Evolutionary conservation across 2,329 filamentous ascomycete genomes (phyloP).

Genomic region (Penicillium sclerotiorum): DNA sequence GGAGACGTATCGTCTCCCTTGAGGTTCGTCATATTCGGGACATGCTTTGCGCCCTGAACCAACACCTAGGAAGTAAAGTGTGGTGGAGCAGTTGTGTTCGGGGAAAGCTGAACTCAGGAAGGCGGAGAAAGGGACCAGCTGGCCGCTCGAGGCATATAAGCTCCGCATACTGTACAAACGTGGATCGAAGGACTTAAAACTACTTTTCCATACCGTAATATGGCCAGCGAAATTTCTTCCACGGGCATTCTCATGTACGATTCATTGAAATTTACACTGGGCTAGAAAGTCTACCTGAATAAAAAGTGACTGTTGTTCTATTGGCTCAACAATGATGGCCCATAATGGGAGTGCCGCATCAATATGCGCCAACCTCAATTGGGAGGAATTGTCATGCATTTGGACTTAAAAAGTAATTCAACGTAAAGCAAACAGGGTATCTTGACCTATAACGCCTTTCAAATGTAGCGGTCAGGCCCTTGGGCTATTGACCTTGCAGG

Average conservation of each 20-base stretch:
- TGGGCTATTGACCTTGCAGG: slow-evolving; percentile 7
- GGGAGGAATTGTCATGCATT: background rate
- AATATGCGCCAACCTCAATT: background rate
- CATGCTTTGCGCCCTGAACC: slow-evolving; percentile 34
- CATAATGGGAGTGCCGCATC: background rate
- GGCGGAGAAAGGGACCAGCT: slow-evolving; percentile 24
- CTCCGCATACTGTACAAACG: background rate
- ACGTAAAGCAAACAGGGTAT: slow-evolving; percentile 23
- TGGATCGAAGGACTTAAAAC: too few relatives aligned
- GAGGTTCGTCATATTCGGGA: slow-evolving; percentile 36
- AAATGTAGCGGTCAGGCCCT: slow-evolving; percentile 14
- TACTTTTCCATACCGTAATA: too few relatives aligned
- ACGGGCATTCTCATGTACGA: too few relatives aligned
- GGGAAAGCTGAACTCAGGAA: slow-evolving; percentile 16
- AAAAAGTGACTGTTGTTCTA: too few relatives aligned
- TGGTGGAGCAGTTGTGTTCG: slow-evolving; percentile 14
- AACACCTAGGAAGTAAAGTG: slow-evolving; percentile 7
- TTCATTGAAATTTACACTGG: too few relatives aligned
- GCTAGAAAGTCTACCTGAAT: too few relatives aligned
- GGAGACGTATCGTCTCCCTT: slow-evolving; percentile 37
- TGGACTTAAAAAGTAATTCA: background rate
- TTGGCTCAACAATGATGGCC: too few relatives aligned
- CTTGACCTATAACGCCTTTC: slow-evolving; percentile 28
- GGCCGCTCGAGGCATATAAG: background rate
- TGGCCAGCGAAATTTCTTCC: too few relatives aligned